Conservation (phyloP, 2,329 filamentous ascomycete genomes). For the Fusarium sp. region DNA sequence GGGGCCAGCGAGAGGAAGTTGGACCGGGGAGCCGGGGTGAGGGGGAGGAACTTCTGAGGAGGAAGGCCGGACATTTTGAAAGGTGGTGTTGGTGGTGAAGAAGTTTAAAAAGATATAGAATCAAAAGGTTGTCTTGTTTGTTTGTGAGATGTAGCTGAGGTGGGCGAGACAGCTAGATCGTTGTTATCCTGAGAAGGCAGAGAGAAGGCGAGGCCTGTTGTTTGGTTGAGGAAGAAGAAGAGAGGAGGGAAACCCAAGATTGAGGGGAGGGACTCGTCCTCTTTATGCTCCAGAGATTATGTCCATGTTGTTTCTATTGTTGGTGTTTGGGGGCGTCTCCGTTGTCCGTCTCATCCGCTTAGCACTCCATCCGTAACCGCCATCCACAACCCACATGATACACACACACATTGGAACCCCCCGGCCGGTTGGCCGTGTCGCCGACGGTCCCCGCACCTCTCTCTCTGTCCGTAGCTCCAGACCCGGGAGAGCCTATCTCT, state of each 20-base stretch:
- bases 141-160: slow-evolving; percentile 38
- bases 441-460: slow-evolving; percentile 13
- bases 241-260: slow-evolving; percentile 6
- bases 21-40: slow-evolving; percentile 41
- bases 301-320: slow-evolving; percentile 9
- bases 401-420: slow-evolving; percentile 13
- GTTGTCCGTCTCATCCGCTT: slow-evolving; percentile 28
- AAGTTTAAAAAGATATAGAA: slow-evolving; percentile 2
- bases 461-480: background rate
- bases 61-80: slow-evolving; percentile 43
- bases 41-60: slow-evolving; percentile 44
- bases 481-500: slow-evolving; percentile 39
- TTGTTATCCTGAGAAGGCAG: slow-evolving; percentile 12
- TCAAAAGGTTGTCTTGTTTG: background rate
- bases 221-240: slow-evolving; percentile 33
- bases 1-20: slow-evolving; percentile 70
- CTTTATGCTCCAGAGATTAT: slow-evolving; percentile 44
- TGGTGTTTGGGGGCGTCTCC: slow-evolving; percentile 23
- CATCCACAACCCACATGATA: slow-evolving; percentile 29
- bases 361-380: slow-evolving; percentile 4
- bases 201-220: slow-evolving; percentile 29
- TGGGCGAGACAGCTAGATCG: slow-evolving; percentile 42
- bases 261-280: slow-evolving; percentile 41
- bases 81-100: slow-evolving; percentile 17
- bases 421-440: background rate